Evolutionary conservation across 2,329 filamentous ascomycete species (phyloP).

Genomic region (Gnomoniopsis smithogilvyi): DNA sequence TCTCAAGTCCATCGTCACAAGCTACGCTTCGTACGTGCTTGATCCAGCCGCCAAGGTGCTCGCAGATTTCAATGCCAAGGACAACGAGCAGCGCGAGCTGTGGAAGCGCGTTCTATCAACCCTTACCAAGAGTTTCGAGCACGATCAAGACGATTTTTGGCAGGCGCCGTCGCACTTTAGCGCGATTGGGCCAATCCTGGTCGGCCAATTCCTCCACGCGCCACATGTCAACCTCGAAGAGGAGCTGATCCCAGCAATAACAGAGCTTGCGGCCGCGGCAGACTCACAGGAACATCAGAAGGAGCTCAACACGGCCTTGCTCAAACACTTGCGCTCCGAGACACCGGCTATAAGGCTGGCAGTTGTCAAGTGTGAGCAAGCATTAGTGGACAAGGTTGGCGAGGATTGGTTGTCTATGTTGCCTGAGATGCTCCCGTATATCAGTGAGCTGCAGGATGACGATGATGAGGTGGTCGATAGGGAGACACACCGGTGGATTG

Average conservation of each 20-base stretch:
- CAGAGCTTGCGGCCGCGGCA: slow-evolving; percentile 75
- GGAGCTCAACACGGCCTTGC: slow-evolving; percentile 74
- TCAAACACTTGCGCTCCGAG: slow-evolving; percentile 75
- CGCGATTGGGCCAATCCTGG: slow-evolving; percentile 65
- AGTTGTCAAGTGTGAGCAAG: slow-evolving; percentile 77
- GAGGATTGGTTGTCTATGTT: slow-evolving; percentile 92
- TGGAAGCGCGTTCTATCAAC: slow-evolving; percentile 70
- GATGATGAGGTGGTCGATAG: slow-evolving; percentile 91
- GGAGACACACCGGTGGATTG: slow-evolving; percentile 87
- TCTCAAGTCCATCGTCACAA: slow-evolving; percentile 91
- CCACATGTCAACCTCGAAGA: slow-evolving; percentile 38
- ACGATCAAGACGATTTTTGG: slow-evolving; percentile 96
- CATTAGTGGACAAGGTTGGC: slow-evolving; percentile 73
- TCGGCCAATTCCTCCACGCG: slow-evolving; percentile 60
- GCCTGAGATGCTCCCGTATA: slow-evolving; percentile 94
- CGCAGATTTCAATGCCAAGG: slow-evolving; percentile 37
- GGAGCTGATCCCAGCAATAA: slow-evolving; percentile 70
- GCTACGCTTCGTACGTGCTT: slow-evolving; percentile 81
- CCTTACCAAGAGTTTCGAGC: slow-evolving; percentile 72
- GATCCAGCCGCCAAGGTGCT: slow-evolving; percentile 70
- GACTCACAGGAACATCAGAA: slow-evolving; percentile 89
- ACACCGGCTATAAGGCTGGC: slow-evolving; percentile 71
- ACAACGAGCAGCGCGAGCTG: slow-evolving; percentile 54
- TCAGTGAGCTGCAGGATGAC: slow-evolving; percentile 93
- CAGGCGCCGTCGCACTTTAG: slow-evolving; percentile 85